These are phyloP conservation scores for Spirogloea muscicola DNA, from an alignment of 139 green algal species.

Conservation along the genomic window DNA sequence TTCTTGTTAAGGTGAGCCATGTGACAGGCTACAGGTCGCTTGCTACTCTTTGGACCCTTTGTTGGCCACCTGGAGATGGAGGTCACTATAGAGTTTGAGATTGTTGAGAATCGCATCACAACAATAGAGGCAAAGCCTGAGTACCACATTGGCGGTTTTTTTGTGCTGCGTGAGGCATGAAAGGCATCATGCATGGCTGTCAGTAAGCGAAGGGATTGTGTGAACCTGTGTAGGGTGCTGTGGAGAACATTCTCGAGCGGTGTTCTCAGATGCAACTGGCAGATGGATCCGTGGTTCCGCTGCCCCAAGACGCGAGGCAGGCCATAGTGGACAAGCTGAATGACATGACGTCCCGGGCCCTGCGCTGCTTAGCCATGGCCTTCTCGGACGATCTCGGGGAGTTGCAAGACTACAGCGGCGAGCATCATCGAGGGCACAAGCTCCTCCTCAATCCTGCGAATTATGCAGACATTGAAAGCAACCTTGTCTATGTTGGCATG, in stretches of 20 bases:
- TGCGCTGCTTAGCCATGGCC: conserved; percentile 89
- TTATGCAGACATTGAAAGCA: conserved; percentile 80
- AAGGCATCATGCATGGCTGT: too few relatives aligned
- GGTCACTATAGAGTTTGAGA: too few relatives aligned
- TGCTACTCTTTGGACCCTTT: too few relatives aligned
- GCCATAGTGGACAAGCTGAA: conserved; percentile 54
- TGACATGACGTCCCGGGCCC: conserved; percentile 72
- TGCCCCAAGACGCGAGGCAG: conserved; percentile 46
- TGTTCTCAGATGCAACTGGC: conserved; percentile 76
- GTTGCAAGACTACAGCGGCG: conserved; percentile 71
- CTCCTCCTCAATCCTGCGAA: conserved; percentile 60
- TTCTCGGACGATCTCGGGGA: conserved; percentile 40
- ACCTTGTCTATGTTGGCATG: conserved; percentile 79
- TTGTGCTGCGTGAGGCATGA: too few relatives aligned
- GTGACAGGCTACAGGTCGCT: too few relatives aligned
- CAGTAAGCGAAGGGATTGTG: too few relatives aligned
- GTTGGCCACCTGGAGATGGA: too few relatives aligned
- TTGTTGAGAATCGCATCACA: too few relatives aligned
- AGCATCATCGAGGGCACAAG: conserved; percentile 54
- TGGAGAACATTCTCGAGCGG: conserved; percentile 86
- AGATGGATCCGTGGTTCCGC: conserved; percentile 68
- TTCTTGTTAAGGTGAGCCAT: conserved; percentile 40
- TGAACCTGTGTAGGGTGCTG: conserved; percentile 75
- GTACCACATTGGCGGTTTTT: too few relatives aligned
- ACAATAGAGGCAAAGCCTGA: too few relatives aligned